Base-by-base conservation (phyloP, 352 stramenopile species). In the Plasmopara muralis region DNA sequence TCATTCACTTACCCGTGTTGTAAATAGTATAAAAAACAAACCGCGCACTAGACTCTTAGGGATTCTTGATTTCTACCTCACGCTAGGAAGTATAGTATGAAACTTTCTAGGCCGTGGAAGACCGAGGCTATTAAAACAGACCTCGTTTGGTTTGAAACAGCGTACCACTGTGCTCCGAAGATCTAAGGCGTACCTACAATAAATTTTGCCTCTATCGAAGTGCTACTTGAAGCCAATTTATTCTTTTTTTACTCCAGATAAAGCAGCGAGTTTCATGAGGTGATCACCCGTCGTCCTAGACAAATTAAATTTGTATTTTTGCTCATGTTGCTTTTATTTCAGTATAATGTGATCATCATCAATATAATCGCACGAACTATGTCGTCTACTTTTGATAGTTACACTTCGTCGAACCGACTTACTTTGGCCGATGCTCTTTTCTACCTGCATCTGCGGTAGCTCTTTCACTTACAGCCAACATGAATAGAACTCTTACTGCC, bases 141-240 rank as follows among this genome's bases (percentile, higher is more conserved):
- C 2, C 4, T 35, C 10, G 10, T 35, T 35, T 35, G 0, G 7
- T 35, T 35, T 35, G 4, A 12, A 20, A 3, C 1, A 45, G 29
- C 13, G 18, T 1, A 8, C 40, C 3, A 13, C 6, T 25, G 40
- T 5, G 15, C 9, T 12, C 18, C 0, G 16, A 15, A 6, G 18
- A 45, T 45, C 18, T 33, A 18, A 31, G 25, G 28, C 15, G 16
- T 45, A 12, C 40, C 40, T 15, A 14, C 31, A 42, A 13, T 51
- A 51, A 10, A 43, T 20, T 43, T 51, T 43, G 45, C 20, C 42
- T 33, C 16, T 43, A 13, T 34, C 33, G 41, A 43, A 4, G n/a
- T 51, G 31, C n/a, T 51, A 15, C 5, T 51, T 51, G 45, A 42
- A 43, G 30, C 43, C 45, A 20, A 51, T 51, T 51, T 42, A 15